Conservation (phyloP, 2,329 filamentous ascomycete genomes). For the Nemania bipapillata region DNA sequence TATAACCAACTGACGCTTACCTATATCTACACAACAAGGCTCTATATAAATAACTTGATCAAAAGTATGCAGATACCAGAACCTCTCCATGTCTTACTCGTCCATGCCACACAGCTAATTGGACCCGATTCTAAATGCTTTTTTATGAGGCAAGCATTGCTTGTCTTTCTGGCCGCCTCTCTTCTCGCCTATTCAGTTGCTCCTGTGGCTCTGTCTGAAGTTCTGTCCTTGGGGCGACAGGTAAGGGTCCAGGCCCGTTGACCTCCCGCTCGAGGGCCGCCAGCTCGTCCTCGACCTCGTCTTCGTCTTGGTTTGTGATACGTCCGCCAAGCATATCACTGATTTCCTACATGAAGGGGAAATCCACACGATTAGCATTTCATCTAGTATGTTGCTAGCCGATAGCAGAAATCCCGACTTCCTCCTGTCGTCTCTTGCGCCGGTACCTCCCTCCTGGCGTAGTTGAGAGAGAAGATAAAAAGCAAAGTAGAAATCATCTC, state of each 20-base stretch:
- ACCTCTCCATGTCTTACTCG: constrained; percentile 15
- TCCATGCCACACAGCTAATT: constrained; percentile 18
- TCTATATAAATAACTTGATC: constrained; percentile 30
- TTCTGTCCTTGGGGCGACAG: constrained; percentile 50
- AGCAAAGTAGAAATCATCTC: too few relatives aligned
- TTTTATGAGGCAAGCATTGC: constrained; percentile 56
- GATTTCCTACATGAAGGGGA: constrained; percentile 72
- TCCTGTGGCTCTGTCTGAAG: constrained; percentile 26
- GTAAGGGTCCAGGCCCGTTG: constrained; percentile 49
- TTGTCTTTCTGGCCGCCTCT: constrained; percentile 51
- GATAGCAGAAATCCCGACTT: neutral
- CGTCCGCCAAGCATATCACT: constrained; percentile 88
- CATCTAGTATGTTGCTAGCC: constrained; percentile 9
- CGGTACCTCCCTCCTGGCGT: too few relatives aligned
- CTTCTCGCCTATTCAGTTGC: constrained; percentile 30
- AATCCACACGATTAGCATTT: constrained; percentile 25
- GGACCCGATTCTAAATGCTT: constrained; percentile 13
- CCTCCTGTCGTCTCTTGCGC: neutral
- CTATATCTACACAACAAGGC: constrained; percentile 24
- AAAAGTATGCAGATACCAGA: constrained; percentile 19
- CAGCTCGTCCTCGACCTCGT: constrained; percentile 96
- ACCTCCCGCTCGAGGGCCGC: constrained; percentile 78
- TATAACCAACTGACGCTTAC: constrained; percentile 18
- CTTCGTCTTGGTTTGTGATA: constrained; percentile 94
- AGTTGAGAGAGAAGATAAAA: too few relatives aligned